phyloP scores from a whole-genome alignment of 2,329 filamentous ascomycete genomes.

The Colletotrichum liriopes region DNA sequence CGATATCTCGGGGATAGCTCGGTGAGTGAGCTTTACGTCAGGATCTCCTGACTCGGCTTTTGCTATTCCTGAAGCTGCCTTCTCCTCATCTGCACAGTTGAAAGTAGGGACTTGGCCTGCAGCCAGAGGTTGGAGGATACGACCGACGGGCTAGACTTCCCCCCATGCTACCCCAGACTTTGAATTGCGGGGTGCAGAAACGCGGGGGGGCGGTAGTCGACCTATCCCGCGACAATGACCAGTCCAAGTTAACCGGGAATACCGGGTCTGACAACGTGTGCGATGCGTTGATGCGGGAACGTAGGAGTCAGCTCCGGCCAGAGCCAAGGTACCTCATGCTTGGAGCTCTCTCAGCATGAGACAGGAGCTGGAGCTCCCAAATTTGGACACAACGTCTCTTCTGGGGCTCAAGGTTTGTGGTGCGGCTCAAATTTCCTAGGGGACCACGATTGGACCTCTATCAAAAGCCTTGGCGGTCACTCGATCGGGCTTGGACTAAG shows the following conservation, averaged over 20 bases:
- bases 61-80: conserved; percentile 26
- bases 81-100: conserved; percentile 30
- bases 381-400: conserved; percentile 8
- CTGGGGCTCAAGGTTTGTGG: conserved; percentile 6
- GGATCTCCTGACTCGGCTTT: conserved; percentile 25
- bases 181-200: conserved; percentile 42
- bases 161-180: conserved; percentile 39
- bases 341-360: conserved; percentile 6
- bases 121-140: conserved; percentile 22
- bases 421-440: conserved; percentile 23
- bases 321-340: background rate
- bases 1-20: conserved; percentile 37
- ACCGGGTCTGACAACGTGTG: conserved; percentile 3
- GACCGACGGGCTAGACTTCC: conserved; percentile 15
- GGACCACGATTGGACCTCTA: background rate
- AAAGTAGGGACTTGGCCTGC: conserved; percentile 31
- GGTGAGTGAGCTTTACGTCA: conserved; percentile 38
- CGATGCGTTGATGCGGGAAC: background rate
- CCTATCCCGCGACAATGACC: conserved; percentile 22
- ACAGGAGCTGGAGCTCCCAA: conserved; percentile 28
- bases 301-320: conserved; percentile 14
- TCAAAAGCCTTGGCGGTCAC: background rate
- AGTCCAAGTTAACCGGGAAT: conserved; percentile 15
- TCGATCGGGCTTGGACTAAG: background rate
- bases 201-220: conserved; percentile 29